Evolutionary conservation across 106 monocot species (phyloP).

Genomic region (Triglochin maritima): DNA sequence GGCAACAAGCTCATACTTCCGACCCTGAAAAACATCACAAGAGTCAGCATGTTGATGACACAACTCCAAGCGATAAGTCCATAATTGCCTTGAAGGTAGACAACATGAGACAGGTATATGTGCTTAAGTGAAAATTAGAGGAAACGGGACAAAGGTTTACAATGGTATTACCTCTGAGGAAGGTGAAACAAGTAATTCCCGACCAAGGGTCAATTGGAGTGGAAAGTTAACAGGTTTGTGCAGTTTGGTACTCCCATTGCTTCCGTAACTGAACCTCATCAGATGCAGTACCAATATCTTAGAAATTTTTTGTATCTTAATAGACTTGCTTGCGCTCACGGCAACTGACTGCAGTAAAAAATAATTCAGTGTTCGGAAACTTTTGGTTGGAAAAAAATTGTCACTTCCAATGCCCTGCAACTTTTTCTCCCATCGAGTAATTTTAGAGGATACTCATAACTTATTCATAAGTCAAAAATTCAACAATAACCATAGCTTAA

Average conservation of each 20-base stretch:
- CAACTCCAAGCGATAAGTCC: no score
- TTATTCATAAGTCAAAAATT: no score
- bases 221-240: slow-evolving; percentile 71
- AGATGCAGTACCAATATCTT: slow-evolving; percentile 89
- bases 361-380: neutral
- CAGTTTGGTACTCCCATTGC: slow-evolving; percentile 68
- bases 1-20: slow-evolving; percentile 62
- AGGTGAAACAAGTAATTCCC: slow-evolving; percentile 67
- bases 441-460: no score
- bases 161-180: slow-evolving; percentile 46
- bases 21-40: slow-evolving; percentile 23
- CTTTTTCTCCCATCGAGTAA: neutral
- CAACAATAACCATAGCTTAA: no score
- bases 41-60: neutral
- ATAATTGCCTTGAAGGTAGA: no score
- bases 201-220: slow-evolving; percentile 61
- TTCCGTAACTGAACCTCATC: slow-evolving; percentile 94
- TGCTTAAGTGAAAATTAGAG: neutral
- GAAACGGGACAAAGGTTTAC: no score
- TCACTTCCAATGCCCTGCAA: neutral
- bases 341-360: slow-evolving; percentile 45
- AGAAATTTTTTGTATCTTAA: slow-evolving; percentile 72
- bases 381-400: neutral
- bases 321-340: slow-evolving; percentile 73
- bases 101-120: neutral